Evolutionary conservation across 768 basidiomycete species (phyloP), one percentile per base, ranked within the genome.

Genomic region (Suillus brevipes): DNA sequence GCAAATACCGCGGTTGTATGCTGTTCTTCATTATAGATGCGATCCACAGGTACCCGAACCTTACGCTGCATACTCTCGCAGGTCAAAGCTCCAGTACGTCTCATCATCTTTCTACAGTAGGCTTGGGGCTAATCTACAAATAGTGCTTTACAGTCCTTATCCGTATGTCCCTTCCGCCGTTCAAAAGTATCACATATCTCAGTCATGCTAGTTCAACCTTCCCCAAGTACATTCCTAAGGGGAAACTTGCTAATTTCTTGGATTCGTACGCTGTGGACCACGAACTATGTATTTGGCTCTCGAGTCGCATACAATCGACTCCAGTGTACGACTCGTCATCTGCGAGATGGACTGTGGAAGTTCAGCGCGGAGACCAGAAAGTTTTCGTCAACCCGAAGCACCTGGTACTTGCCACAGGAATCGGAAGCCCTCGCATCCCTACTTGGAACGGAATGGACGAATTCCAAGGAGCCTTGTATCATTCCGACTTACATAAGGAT

Each of bases 221-320:
- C 38, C 55, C 36, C 8, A 37, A n/a, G 8, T 23, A 9, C 25
- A 42, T 31, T 58, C 36, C 57, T 31, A 57, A 59, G n/a, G 31
- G 57, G n/a, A 47, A 84, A 82, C 77, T 88, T 36, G 87, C 83
- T 3, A 83, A 84, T 65, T 88, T 84, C 83, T 76, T 88, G 3
- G 87, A 88, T 69, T 76, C 73, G 3, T 89, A 88, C 68, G 85
- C 83, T 0, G 77, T 83, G 16, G 69, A 80, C 0, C 74, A 87
- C 60, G 87, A 88, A 66, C 69, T 89, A 31, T 82, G 86, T 66
- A 81, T 85, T 16, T 87, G 86, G 87, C 83, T 80, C 0, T 82
- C 82, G 0, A 73, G 81, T 0, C 77, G 67, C 13, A 74, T 83
- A 18, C 69, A 62, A 6, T 72, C 67, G 14, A 74, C 78, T 13